Percentiles rank a stretch among this genome's conserved stretches.
Conservation (phyloP, 805 yeast genomes). For the Sungouiella thailandica region DNA sequence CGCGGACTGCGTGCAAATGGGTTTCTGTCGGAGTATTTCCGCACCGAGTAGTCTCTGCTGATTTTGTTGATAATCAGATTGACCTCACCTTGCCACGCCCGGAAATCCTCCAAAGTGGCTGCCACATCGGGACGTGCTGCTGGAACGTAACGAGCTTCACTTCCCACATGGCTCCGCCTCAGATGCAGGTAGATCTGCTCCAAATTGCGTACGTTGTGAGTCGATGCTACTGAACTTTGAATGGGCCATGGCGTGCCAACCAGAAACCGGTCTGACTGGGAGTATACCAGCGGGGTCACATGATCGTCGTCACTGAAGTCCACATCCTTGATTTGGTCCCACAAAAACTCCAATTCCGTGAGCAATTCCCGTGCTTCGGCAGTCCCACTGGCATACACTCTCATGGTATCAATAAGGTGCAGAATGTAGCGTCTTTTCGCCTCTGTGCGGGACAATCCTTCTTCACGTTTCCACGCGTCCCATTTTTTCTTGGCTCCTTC, state of each 20-base stretch:
- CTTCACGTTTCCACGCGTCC: constrained; percentile 81
- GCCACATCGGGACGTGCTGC: not conserved
- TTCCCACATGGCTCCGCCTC: constrained; percentile 32
- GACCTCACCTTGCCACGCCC: constrained; percentile 51
- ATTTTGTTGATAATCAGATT: constrained; percentile 43
- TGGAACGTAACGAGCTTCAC: constrained; percentile 32
- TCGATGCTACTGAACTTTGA: constrained; percentile 22
- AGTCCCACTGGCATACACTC: constrained; percentile 60
- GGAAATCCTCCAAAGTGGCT: constrained; percentile 34
- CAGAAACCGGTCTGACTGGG: constrained; percentile 32
- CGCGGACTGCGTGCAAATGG: not conserved
- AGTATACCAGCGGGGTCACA: constrained; percentile 11
- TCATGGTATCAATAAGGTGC: constrained; percentile 68
- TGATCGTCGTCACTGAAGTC: constrained; percentile 29
- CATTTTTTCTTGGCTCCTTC: constrained; percentile 68
- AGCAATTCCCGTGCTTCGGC: constrained; percentile 61
- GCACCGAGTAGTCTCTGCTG: constrained; percentile 29
- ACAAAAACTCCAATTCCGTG: constrained; percentile 62
- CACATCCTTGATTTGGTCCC: constrained; percentile 65
- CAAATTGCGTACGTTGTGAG: constrained; percentile 29
- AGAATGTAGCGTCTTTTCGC: constrained; percentile 72
- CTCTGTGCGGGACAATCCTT: constrained; percentile 61
- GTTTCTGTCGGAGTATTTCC: constrained; percentile 3
- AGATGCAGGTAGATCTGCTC: constrained; percentile 42
- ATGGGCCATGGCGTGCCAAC: constrained; percentile 33